Percentiles rank a stretch among this genome's conserved stretches.
These are phyloP conservation scores for Rhododendron mucronatum DNA, from an alignment of 148 eudicot genomes.

Conservation along the genomic window DNA sequence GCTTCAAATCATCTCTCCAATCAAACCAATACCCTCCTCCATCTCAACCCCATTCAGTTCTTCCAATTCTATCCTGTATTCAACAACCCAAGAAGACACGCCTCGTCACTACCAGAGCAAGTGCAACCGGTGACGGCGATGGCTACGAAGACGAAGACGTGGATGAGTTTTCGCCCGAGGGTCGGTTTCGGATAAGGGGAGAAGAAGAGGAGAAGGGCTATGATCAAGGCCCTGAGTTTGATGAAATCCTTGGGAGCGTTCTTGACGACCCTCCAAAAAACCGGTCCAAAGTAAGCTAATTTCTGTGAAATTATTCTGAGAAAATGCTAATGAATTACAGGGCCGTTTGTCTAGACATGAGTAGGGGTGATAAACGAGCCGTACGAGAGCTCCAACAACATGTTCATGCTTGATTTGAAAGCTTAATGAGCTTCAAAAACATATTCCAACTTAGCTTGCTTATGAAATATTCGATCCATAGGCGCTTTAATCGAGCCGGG, in stretches of 20 bases:
- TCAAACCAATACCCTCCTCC: constrained; percentile 5
- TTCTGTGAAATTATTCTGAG: neutral
- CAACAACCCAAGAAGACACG: constrained; percentile 11
- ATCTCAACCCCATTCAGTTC: constrained; percentile 2
- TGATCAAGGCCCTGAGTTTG: constrained; percentile 85
- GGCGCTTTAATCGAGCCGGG: neutral
- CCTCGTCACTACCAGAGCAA: constrained; percentile 9
- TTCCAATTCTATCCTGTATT: constrained; percentile 9
- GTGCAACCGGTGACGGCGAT: constrained; percentile 9
- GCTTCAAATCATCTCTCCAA: constrained; percentile 4
- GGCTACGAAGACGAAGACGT: constrained; percentile 36
- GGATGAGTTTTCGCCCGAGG: constrained; percentile 31
- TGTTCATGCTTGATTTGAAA: neutral
- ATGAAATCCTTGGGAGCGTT: constrained; percentile 77
- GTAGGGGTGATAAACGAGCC: neutral
- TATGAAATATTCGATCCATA: neutral
- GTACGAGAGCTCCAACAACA: neutral
- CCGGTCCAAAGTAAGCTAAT: constrained; percentile 50
- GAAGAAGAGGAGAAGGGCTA: constrained; percentile 47
- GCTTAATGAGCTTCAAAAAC: neutral
- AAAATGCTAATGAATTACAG: neutral
- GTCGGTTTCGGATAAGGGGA: constrained; percentile 35
- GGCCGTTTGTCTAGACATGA: neutral
- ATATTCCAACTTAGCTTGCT: neutral
- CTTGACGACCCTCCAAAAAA: constrained; percentile 79